Percentiles rank a stretch among this genome's conserved stretches.
phyloP scores from a whole-genome alignment of 257 asterid genomes.

The Rauvolfia tetraphylla region DNA sequence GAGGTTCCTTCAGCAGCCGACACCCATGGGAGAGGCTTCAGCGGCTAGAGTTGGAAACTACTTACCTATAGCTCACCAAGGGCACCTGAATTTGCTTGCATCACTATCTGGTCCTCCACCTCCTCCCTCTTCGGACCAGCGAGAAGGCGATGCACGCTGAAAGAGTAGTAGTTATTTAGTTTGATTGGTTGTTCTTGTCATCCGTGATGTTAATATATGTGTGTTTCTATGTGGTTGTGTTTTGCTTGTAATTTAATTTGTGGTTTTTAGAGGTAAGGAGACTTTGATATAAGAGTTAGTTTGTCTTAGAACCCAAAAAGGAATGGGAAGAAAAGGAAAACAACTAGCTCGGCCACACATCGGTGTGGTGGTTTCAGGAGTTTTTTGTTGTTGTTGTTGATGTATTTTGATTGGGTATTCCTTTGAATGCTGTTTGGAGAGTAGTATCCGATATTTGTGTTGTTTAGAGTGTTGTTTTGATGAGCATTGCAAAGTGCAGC shows the following conservation, averaged over 20 bases:
- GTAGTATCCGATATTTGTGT: constrained; percentile 9
- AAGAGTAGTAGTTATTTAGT: background rate
- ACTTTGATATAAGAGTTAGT: constrained; percentile 15
- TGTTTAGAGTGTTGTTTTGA: constrained; percentile 12
- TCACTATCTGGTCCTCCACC: constrained; percentile 70
- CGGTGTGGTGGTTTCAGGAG: constrained; percentile 14
- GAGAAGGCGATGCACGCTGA: constrained; percentile 74
- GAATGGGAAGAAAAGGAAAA: background rate
- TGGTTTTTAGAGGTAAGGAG: constrained; percentile 15
- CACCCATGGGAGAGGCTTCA: constrained; percentile 79
- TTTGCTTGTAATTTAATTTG: constrained; percentile 18
- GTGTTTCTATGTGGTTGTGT: constrained; percentile 13
- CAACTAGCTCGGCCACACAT: constrained; percentile 10
- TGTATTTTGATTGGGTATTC: constrained; percentile 18
- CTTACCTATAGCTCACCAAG: constrained; percentile 86
- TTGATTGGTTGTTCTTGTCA: constrained; percentile 11
- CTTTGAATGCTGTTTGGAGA: constrained; percentile 16
- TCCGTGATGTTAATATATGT: constrained; percentile 16
- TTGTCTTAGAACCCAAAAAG: constrained; percentile 6
- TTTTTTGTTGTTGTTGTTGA: constrained; percentile 9
- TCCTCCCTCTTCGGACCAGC: constrained; percentile 54
- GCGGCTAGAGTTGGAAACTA: constrained; percentile 96
- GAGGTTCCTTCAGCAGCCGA: constrained; percentile 74
- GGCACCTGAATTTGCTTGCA: constrained; percentile 91
- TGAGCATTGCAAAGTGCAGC: constrained; percentile 18